Evolutionary conservation across 192 early-diverging fungal genomes (phyloP).

Genomic region (Dissophora ornata): DNA sequence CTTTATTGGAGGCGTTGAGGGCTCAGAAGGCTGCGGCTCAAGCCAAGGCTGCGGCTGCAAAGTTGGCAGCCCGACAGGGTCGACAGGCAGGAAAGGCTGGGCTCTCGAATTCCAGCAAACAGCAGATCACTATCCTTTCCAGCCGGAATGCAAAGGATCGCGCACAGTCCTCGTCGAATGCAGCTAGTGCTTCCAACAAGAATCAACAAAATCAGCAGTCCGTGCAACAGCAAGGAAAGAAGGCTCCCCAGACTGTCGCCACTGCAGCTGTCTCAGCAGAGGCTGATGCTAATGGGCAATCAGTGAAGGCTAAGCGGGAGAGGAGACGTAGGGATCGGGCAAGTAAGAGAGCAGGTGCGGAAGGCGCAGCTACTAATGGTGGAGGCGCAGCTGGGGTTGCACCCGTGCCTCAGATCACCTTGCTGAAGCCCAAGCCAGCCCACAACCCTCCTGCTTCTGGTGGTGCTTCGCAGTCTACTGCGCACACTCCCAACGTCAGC

Average conservation of each 20-base stretch:
- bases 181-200: not conserved
- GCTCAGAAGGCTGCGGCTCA: constrained; percentile 74
- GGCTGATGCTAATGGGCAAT: constrained; percentile 2
- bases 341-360: constrained; percentile 21
- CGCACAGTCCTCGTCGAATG: not conserved
- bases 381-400: not conserved
- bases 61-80: constrained; percentile 35
- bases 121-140: constrained; percentile 41
- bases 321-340: constrained; percentile 37
- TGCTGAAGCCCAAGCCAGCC: constrained; percentile 33
- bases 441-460: not conserved
- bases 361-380: not conserved
- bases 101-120: constrained; percentile 24
- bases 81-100: constrained; percentile 47
- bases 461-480: not conserved
- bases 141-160: constrained; percentile 39
- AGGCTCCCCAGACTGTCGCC: not conserved
- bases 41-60: constrained; percentile 58
- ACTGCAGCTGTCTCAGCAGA: not conserved
- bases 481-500: no score
- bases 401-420: constrained; percentile 26
- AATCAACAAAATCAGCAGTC: constrained; percentile 1
- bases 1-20: constrained; percentile 77
- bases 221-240: constrained; percentile 1
- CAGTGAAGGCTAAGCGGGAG: constrained; percentile 42